Conservation (phyloP, 1,139 yeast genomes). For the Blastobotrys ciferrii region DNA sequence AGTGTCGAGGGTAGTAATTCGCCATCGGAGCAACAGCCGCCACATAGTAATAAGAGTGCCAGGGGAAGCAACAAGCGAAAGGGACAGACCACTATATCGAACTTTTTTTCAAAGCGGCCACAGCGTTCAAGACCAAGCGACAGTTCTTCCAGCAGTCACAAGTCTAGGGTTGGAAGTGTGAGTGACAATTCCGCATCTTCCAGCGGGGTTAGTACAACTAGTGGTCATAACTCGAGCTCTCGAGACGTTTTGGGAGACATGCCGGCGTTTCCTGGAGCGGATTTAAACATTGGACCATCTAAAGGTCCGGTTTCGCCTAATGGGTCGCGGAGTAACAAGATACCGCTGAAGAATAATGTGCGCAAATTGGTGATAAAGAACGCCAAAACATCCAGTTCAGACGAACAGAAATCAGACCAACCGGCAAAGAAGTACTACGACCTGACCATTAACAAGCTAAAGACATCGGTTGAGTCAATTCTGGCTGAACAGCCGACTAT, state of each 20-base stretch:
- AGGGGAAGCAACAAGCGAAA: conserved; percentile 6
- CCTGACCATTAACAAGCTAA: conserved; percentile 23
- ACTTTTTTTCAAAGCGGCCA: conserved; percentile 2
- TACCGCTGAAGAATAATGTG: conserved; percentile 19
- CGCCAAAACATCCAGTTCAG: conserved; percentile 1
- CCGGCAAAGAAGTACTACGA: conserved; percentile 24
- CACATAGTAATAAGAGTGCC: neutral
- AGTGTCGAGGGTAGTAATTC: neutral
- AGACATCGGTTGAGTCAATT: conserved; percentile 27
- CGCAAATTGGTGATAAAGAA: conserved; percentile 20
- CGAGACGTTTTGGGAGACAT: conserved; percentile 6
- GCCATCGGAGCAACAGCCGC: neutral
- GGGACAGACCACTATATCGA: conserved; percentile 7
- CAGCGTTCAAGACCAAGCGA: neutral
- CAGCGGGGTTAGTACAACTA: neutral
- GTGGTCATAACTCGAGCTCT: neutral
- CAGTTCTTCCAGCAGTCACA: neutral
- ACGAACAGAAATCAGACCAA: neutral
- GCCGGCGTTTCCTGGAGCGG: conserved; percentile 20
- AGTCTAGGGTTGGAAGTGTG: too few species aligned
- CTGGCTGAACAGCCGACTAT: conserved; percentile 20
- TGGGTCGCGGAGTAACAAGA: conserved; percentile 8
- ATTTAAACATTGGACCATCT: conserved; percentile 14
- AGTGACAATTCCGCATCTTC: neutral
- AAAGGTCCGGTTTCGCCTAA: conserved; percentile 2